phyloP scores from a whole-genome alignment of 2,329 filamentous ascomycete genomes.

The Shiraia bambusicola region DNA sequence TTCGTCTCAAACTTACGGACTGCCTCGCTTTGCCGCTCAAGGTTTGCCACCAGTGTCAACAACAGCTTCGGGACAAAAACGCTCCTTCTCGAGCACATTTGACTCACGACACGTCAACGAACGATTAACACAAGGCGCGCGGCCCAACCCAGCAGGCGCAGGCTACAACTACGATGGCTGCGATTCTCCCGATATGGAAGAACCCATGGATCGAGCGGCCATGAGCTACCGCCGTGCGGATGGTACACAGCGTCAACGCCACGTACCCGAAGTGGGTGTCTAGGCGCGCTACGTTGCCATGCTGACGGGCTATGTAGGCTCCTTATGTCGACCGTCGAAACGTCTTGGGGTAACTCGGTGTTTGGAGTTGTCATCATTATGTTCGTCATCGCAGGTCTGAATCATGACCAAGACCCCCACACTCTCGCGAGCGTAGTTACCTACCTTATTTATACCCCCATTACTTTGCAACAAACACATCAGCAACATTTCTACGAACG shows the following conservation, averaged over 20 bases:
- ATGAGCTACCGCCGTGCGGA: constrained; percentile 53
- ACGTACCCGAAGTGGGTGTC: constrained; percentile 38
- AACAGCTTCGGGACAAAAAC: constrained; percentile 44
- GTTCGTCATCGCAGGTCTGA: too few species aligned
- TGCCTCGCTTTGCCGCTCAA: constrained; percentile 32
- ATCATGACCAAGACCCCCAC: too few species aligned
- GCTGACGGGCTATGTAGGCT: constrained; percentile 8
- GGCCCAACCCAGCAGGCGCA: constrained; percentile 40
- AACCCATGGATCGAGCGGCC: constrained; percentile 40
- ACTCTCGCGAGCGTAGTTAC: too few species aligned
- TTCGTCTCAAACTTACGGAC: constrained; percentile 26
- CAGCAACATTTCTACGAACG: too few species aligned
- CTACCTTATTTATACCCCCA: too few species aligned
- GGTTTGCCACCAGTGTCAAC: constrained; percentile 26
- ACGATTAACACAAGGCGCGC: constrained; percentile 48
- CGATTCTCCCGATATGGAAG: constrained; percentile 45
- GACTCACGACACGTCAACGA: constrained; percentile 47
- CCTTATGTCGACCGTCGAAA: background rate
- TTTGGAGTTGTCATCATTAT: too few species aligned
- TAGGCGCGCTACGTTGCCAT: constrained; percentile 13
- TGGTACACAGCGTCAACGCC: constrained; percentile 44
- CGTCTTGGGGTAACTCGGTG: too few species aligned
- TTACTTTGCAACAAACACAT: too few species aligned
- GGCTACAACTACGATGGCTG: constrained; percentile 38
- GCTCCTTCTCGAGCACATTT: constrained; percentile 50